These are phyloP conservation scores for Spiromastix sp. DNA, from an alignment of 2,329 filamentous ascomycete genomes.

Conservation along the genomic window DNA sequence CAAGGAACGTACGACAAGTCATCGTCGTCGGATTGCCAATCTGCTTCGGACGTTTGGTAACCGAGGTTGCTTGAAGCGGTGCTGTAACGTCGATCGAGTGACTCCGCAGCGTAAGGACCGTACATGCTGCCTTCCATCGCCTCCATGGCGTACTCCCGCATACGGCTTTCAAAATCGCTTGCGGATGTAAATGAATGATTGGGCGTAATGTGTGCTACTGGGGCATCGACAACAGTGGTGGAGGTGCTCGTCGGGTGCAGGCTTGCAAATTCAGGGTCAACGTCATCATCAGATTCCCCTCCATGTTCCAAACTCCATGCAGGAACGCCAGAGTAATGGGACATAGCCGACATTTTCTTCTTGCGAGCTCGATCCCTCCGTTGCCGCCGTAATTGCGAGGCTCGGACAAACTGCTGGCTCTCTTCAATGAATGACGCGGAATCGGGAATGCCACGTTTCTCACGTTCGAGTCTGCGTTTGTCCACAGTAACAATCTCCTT, in stretches of 20 bases:
- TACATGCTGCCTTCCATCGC: constrained; percentile 70
- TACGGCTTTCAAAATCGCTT: constrained; percentile 22
- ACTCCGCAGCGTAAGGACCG: constrained; percentile 54
- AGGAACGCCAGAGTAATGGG: constrained; percentile 44
- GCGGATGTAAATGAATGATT: constrained; percentile 44
- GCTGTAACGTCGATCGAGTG: constrained; percentile 61
- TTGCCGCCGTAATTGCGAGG: constrained; percentile 24
- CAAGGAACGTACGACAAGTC: constrained; percentile 90
- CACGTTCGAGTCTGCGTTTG: constrained; percentile 62
- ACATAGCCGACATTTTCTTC: constrained; percentile 48
- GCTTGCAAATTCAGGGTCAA: constrained; percentile 20
- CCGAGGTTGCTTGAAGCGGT: constrained; percentile 57
- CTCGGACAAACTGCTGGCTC: constrained; percentile 31
- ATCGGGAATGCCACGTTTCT: constrained; percentile 66
- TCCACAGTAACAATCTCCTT: constrained; percentile 77
- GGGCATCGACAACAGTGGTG: constrained; percentile 37
- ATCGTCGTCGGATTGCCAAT: constrained; percentile 49
- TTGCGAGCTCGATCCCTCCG: constrained; percentile 49
- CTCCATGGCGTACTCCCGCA: constrained; percentile 27
- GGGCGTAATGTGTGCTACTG: constrained; percentile 45
- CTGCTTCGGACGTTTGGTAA: constrained; percentile 33
- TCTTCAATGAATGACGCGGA: constrained; percentile 44
- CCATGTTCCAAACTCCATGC: constrained; percentile 82
- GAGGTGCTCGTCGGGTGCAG: constrained; percentile 20
- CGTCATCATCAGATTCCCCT: constrained; percentile 46